These are phyloP conservation scores for Elaeagnus macrophylla DNA, from an alignment of 306 rosid genomes.

Conservation along the genomic window DNA sequence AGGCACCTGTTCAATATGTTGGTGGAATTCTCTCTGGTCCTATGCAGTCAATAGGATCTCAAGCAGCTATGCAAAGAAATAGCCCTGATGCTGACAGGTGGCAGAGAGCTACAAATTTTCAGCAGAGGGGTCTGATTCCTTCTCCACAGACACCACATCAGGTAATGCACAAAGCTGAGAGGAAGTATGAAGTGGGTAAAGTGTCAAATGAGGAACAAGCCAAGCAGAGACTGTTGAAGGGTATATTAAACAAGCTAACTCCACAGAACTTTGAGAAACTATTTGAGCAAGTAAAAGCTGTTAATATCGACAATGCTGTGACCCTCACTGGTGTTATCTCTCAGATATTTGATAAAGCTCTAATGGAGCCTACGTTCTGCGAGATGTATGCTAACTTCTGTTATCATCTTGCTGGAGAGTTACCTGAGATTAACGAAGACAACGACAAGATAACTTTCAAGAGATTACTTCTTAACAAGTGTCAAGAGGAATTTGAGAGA, in stretches of 20 bases:
- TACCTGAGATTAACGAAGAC: constrained; percentile 75
- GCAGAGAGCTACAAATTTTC: constrained; percentile 67
- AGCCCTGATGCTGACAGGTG: constrained; percentile 74
- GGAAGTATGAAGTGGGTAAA: constrained; percentile 82
- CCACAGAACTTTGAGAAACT: constrained; percentile 94
- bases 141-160: constrained; percentile 73
- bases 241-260: constrained; percentile 75
- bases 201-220: constrained; percentile 62
- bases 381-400: constrained; percentile 99
- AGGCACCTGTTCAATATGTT: constrained; percentile 57
- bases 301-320: constrained; percentile 66
- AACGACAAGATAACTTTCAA: constrained; percentile 83
- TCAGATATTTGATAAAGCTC: constrained; percentile 95
- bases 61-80: constrained; percentile 64
- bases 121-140: constrained; percentile 80
- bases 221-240: constrained; percentile 91
- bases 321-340: constrained; percentile 84
- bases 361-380: constrained; percentile 96
- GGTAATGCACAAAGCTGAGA: constrained; percentile 90
- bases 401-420: constrained; percentile 59
- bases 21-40: constrained; percentile 82
- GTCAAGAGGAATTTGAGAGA: constrained; percentile 98
- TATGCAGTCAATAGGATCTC: constrained; percentile 54
- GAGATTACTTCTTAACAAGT: constrained; percentile 80
- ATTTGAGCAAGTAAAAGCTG: constrained; percentile 91